These are phyloP conservation scores for Termitomyces sp. DNA, from an alignment of 768 basidiomycete genomes.

Conservation along the genomic window DNA sequence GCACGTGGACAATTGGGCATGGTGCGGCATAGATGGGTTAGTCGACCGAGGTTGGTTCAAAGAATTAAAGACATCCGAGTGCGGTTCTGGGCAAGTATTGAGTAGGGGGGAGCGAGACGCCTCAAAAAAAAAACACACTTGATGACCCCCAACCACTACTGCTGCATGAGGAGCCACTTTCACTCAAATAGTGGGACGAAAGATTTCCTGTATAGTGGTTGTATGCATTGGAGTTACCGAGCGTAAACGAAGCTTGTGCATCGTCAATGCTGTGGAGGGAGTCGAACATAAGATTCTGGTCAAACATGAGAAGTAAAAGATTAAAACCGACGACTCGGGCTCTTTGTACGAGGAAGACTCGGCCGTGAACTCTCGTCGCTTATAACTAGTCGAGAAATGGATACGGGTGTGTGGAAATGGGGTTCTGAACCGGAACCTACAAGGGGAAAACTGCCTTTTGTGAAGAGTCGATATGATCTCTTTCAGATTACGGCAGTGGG, in stretches of 20 bases:
- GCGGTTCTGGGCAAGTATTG: neutral
- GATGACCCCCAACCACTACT: slow-evolving; percentile 5
- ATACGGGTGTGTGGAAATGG: neutral
- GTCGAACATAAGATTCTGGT: slow-evolving; percentile 9
- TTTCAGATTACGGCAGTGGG: neutral
- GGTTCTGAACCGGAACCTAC: slow-evolving; percentile 11
- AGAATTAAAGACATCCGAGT: neutral
- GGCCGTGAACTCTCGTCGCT: slow-evolving; percentile 7
- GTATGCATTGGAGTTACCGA: slow-evolving; percentile 8
- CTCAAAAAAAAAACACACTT: slow-evolving; percentile 3
- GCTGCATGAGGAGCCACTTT: slow-evolving; percentile 2
- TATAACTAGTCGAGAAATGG: slow-evolving; percentile 14
- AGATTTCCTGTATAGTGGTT: slow-evolving; percentile 10
- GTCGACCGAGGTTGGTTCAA: slow-evolving; percentile 8
- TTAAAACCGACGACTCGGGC: neutral
- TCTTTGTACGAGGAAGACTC: slow-evolving; percentile 8
- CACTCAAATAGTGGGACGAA: slow-evolving; percentile 9
- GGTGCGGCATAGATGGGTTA: neutral
- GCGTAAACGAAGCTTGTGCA: slow-evolving; percentile 11
- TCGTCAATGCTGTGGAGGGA: slow-evolving; percentile 12
- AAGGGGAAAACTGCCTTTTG: slow-evolving; percentile 16
- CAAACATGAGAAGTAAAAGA: slow-evolving; percentile 7
- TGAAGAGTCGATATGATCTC: slow-evolving; percentile 1
- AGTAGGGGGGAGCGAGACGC: neutral
- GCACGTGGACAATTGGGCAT: neutral